Base-by-base conservation (phyloP, 106 monocot genomes). In the Xerophyta viscosa region DNA sequence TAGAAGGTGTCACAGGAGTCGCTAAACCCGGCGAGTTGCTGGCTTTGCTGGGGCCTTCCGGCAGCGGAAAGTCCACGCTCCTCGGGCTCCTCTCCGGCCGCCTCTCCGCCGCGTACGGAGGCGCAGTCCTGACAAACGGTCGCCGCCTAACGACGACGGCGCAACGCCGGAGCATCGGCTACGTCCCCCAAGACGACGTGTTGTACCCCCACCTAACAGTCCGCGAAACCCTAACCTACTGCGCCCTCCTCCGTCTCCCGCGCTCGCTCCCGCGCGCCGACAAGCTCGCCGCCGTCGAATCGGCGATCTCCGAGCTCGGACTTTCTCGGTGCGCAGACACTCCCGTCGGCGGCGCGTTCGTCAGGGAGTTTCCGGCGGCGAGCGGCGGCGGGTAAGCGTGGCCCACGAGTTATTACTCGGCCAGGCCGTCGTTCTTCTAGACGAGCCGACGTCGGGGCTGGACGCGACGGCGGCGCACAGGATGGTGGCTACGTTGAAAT, bases 21-120 rank as follows among this genome's bases (percentile, higher is more conserved):
- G 92, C 56, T 6, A 39, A 20, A 26, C 79, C 86, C 0, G 82
- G 92, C 5, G 86, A 92, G 68, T 14, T 92, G 7, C 67, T 87
- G 0, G 92, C 92, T 20, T 41, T 87, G 3, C 75, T 92, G 18
- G 92, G 92, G 23, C 92, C 92, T 0, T 92, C 92, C 2, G 86
- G 92, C 9, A 87, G 92, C 69, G 92, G 92, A 18, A 92, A 92
- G 61, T 87, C 92, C 8, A 92, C 86, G 9, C 70, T 92, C 13
- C 65, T 92, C 1, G 69, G 52, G 36, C 54, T 82, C 8, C 71
- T 91, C 17, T 85, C 64, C 13, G 85, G 91, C 29, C 67, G 78
- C 2, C 66, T 66, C 31, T 48, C 31, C 3, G 66, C 56, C 0
- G 24, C 45, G 27, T 5, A 47, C 11, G 13, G 56, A 39, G 82